These are phyloP conservation scores for Iberis pinnata DNA, from an alignment of 345 rosid species.

Conservation along the genomic window DNA sequence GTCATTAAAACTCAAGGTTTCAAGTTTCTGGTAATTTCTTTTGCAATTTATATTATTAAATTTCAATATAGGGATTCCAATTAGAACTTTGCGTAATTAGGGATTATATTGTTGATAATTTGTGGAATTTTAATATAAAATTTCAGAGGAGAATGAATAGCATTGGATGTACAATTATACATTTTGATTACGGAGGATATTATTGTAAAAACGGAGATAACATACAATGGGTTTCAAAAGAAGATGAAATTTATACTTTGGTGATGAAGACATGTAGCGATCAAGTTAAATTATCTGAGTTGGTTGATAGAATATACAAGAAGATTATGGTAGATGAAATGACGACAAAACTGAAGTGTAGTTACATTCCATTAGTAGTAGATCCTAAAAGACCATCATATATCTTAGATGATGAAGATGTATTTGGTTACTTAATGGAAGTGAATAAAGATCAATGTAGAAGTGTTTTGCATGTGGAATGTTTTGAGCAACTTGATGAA, in stretches of 20 bases:
- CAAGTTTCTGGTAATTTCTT: no score
- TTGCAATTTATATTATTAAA: no score
- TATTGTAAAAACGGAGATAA: neutral
- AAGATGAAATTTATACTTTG: neutral
- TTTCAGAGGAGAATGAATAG: neutral
- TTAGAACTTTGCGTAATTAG: no score
- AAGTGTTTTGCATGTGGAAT: no score
- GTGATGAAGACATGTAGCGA: neutral
- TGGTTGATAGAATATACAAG: neutral
- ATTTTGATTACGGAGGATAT: neutral
- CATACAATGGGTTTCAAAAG: neutral
- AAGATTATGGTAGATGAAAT: neutral
- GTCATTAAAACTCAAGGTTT: no score
- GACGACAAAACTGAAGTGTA: neutral
- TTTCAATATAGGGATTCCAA: no score
- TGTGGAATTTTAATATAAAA: no score
- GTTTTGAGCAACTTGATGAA: neutral
- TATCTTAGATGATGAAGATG: neutral
- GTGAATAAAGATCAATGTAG: no score
- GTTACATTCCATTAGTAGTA: neutral
- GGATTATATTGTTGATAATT: no score
- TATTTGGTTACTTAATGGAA: no score
- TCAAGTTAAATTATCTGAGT: neutral
- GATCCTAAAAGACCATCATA: no score
- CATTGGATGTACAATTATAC: neutral